Percentiles rank a stretch among this genome's conserved stretches.
phyloP scores from a whole-genome alignment of 78 protist species.

The Tieghemostelium lacteum region DNA sequence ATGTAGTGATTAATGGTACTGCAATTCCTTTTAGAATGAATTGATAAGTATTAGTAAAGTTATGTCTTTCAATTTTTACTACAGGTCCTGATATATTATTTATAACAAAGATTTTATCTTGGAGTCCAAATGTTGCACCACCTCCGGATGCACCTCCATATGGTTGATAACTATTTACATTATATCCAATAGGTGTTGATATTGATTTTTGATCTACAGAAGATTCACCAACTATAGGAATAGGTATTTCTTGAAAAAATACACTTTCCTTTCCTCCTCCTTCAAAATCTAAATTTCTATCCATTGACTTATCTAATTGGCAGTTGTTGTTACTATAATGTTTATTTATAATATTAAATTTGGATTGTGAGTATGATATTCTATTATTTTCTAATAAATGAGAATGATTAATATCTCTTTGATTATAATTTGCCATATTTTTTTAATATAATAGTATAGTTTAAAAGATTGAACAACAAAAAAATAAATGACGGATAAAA shows the following conservation, averaged over 20 bases:
- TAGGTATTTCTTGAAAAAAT: conserved; percentile 6
- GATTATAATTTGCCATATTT: too few relatives aligned
- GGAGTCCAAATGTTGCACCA: neutral
- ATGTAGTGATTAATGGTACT: conserved; percentile 35
- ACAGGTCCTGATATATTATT: neutral
- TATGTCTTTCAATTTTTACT: neutral
- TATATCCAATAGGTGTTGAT: neutral
- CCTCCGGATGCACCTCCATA: neutral
- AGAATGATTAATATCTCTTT: too few relatives aligned
- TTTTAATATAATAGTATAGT: too few relatives aligned
- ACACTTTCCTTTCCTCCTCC: neutral
- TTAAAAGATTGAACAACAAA: too few relatives aligned
- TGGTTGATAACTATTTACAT: neutral
- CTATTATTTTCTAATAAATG: too few relatives aligned
- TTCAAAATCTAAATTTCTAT: neutral
- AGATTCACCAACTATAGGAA: neutral
- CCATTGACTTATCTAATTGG: neutral
- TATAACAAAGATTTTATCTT: neutral
- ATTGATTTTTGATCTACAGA: neutral
- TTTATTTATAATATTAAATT: too few relatives aligned
- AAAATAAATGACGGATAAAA: too few relatives aligned
- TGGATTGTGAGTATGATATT: too few relatives aligned
- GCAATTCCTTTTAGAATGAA: neutral
- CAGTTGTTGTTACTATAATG: too few relatives aligned
- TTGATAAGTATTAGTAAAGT: conserved; percentile 6